phyloP scores from a whole-genome alignment of 2,329 filamentous ascomycete genomes.

The Aspergillus unguis region DNA sequence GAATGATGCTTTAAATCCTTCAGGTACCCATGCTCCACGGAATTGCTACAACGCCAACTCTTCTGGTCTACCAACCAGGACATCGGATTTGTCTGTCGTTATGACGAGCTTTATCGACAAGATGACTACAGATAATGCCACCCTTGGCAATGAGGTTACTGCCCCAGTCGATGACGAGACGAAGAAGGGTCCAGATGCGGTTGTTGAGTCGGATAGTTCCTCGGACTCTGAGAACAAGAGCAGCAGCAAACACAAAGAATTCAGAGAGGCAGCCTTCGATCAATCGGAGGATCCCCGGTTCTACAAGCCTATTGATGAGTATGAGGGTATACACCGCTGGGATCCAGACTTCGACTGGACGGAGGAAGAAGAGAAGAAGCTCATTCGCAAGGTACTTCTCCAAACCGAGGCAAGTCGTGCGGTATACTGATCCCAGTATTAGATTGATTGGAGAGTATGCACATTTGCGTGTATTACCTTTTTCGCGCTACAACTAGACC shows the following conservation, averaged over 20 bases:
- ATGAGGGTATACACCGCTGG: conserved; percentile 50
- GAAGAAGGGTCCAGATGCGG: conserved; percentile 8
- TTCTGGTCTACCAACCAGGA: neutral
- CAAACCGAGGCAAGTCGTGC: neutral
- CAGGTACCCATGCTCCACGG: neutral
- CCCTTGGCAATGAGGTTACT: conserved; percentile 5
- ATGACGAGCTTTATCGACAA: conserved; percentile 8
- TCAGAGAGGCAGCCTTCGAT: conserved; percentile 33
- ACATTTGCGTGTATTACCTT: conserved; percentile 56
- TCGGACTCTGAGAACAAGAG: conserved; percentile 10
- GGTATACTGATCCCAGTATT: neutral
- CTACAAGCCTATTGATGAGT: conserved; percentile 39
- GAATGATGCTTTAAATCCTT: conserved; percentile 8
- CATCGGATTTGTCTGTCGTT: conserved; percentile 1
- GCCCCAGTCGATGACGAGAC: conserved; percentile 10
- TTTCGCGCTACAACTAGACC: conserved; percentile 62
- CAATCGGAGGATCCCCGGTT: conserved; percentile 33
- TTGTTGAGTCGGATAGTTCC: conserved; percentile 14
- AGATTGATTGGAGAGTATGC: conserved; percentile 44
- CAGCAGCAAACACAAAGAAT: conserved; percentile 6
- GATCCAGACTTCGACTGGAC: conserved; percentile 48
- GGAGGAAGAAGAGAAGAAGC: conserved; percentile 41
- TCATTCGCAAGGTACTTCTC: conserved; percentile 37
- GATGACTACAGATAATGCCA: conserved; percentile 18
- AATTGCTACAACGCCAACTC: neutral